A percentile compares a stretch with the other conserved stretches of the same genome.
These are phyloP conservation scores for Chaetomium tenue DNA, from an alignment of 495 filamentous ascomycete species.

Conservation along the genomic window DNA sequence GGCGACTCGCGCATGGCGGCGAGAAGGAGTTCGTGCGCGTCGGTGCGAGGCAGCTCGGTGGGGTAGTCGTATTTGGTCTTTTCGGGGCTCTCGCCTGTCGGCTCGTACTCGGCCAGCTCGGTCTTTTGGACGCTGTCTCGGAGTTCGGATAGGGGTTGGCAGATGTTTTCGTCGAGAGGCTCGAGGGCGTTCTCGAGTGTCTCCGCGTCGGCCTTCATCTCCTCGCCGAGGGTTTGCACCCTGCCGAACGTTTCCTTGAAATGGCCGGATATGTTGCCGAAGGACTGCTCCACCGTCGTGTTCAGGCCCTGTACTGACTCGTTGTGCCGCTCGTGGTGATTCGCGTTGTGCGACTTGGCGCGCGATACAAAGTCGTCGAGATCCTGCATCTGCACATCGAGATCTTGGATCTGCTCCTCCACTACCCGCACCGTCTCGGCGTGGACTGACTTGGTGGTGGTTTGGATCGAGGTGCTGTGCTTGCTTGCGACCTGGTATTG, in stretches of 20 bases:
- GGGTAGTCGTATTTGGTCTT: constrained; percentile 75
- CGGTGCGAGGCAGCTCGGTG: constrained; percentile 71
- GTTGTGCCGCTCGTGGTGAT: constrained; percentile 65
- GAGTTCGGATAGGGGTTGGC: constrained; percentile 67
- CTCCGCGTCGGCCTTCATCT: constrained; percentile 56
- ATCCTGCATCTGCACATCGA: constrained; percentile 80
- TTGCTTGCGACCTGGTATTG: constrained; percentile 64
- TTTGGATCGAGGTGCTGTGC: constrained; percentile 74
- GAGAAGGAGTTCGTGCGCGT: constrained; percentile 64
- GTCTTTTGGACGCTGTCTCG: constrained; percentile 60
- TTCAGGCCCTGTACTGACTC: constrained; percentile 60
- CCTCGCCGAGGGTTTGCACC: constrained; percentile 60
- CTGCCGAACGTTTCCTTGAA: constrained; percentile 61
- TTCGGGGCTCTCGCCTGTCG: constrained; percentile 82
- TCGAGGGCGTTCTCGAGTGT: constrained; percentile 55
- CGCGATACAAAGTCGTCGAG: constrained; percentile 87
- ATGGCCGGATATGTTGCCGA: constrained; percentile 62
- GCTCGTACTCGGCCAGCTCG: constrained; percentile 69
- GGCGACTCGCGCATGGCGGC: constrained; percentile 50
- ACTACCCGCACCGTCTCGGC: constrained; percentile 90
- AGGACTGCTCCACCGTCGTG: constrained; percentile 65
- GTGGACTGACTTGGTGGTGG: constrained; percentile 80
- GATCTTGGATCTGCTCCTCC: constrained; percentile 79
- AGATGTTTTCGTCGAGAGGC: constrained; percentile 58
- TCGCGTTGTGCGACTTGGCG: constrained; percentile 75